Conservation (phyloP, 139 green algal species). For the Tetraselmis striata region DNA sequence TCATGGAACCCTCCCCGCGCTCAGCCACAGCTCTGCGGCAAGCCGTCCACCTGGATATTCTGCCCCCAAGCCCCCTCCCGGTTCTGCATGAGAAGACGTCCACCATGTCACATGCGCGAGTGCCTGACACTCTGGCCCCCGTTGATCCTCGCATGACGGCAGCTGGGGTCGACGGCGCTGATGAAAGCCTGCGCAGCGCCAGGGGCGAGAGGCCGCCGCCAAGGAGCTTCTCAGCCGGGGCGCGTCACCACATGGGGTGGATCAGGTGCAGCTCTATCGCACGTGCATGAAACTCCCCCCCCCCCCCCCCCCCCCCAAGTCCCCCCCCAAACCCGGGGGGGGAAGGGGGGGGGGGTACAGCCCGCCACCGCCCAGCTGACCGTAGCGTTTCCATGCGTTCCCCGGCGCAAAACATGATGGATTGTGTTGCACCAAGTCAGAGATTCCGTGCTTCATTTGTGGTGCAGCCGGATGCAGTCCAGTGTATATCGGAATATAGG, state of each 20-base stretch:
- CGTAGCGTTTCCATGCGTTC: no score
- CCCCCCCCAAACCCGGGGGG: not conserved
- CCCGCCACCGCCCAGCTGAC: no score
- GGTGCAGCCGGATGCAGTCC: no score
- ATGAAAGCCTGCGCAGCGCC: not conserved
- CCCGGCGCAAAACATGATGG: no score
- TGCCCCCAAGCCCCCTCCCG: no score
- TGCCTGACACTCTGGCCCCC: not conserved
- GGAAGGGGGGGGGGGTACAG: not conserved
- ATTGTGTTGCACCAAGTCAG: no score
- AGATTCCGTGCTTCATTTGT: no score
- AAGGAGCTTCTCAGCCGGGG: not conserved
- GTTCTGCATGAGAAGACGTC: no score
- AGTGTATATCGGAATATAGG: no score
- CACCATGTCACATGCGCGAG: no score
- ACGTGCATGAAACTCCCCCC: not conserved
- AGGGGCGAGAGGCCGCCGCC: not conserved
- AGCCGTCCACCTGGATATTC: no score
- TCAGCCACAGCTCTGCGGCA: not conserved
- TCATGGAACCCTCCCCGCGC: not conserved
- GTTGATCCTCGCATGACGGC: not conserved
- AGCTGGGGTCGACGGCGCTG: not conserved
- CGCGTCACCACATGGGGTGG: not conserved
- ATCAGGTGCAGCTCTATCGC: not conserved
- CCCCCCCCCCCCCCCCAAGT: not conserved